A percentile compares a stretch with the other conserved stretches of the same genome.
These are phyloP conservation scores for Lomentospora prolificans DNA, from an alignment of 2,329 filamentous ascomycete species.

Conservation along the genomic window DNA sequence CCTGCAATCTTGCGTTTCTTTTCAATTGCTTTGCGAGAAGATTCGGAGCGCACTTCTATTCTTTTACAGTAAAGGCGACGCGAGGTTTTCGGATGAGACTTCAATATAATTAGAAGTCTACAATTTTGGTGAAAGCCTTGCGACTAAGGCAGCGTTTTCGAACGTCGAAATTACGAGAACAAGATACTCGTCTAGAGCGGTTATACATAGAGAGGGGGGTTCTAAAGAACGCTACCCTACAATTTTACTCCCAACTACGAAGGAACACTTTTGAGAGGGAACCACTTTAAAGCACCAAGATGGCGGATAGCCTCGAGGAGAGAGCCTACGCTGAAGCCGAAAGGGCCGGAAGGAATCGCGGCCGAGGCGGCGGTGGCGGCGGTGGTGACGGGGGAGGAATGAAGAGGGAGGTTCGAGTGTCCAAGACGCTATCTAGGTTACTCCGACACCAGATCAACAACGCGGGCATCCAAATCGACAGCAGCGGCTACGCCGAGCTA, in stretches of 20 bases:
- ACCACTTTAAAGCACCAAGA: not conserved
- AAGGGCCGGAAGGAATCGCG: not conserved
- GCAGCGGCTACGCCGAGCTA: constrained; percentile 48
- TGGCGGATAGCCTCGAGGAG: constrained; percentile 1
- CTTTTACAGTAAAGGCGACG: no score
- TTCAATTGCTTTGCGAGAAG: no score
- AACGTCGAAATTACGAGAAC: no score
- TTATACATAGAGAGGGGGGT: no score
- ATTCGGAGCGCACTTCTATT: no score
- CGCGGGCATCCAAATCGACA: constrained; percentile 47
- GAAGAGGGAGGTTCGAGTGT: constrained; percentile 32
- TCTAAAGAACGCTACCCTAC: no score
- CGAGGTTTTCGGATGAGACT: no score
- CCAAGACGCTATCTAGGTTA: constrained; percentile 43
- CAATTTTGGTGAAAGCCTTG: no score
- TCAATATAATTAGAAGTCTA: no score
- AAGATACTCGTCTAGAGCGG: no score
- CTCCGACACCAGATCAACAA: constrained; percentile 47
- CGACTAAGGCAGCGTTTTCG: no score
- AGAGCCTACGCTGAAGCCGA: not conserved
- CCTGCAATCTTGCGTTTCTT: not conserved
- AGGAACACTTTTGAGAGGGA: not conserved
- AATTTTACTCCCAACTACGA: no score
- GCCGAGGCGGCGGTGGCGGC: not conserved
- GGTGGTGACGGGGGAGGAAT: constrained; percentile 2